Base-by-base conservation (phyloP, 2,329 filamentous ascomycete genomes). In the Neobulgaria alba region DNA sequence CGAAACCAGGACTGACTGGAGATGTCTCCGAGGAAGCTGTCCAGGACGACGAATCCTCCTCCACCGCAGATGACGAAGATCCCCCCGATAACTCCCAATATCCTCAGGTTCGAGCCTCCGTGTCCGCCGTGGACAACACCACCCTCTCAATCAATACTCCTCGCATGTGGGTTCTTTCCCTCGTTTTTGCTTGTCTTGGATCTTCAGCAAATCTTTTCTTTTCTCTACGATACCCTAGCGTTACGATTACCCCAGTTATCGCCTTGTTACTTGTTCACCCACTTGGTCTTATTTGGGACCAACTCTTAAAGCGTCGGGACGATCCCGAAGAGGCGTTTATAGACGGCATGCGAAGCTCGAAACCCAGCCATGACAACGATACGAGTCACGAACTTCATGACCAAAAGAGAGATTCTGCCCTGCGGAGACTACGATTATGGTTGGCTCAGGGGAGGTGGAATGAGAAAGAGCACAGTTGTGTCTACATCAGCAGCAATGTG, bases 141-240 rank as follows among this genome's bases (percentile, higher is more conserved):
- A 71, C 77, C 3, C 65, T 90, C n/a, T 90, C 85, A 7, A 88
- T 92, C 57, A 87, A 85, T 61, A 90, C 85, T 4, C 85, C 85
- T 29, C 84, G 86, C 39, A 92, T 92, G 85, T 92, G 85, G 86
- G 71, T 71, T 21, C 62, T 92, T 14, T 87, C 85, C n/a, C 71
- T 85, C 26, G 58, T 92, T 8, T 92, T 92, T 61, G 81, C 85
- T 7, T 71, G 92, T 29, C 73, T 88, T 29, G 86, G 86, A 46
- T 90, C 85, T 34, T 84, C 83, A 2, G 87, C 84, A 26, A 92
- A 92, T 61, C 67, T 93, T 30, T 92, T 93, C 66, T 94, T 93
- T 67, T 89, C 85, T 26, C 68, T 93, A 59, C 75, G 87, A 73
- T 93, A 92, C 69, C 87, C 87, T 19, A 92, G 86, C 61, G 85